Percentiles rank a stretch among this genome's conserved stretches.
Conservation (phyloP, 495 filamentous ascomycete genomes). For the Beverwykella pulmonaria region DNA sequence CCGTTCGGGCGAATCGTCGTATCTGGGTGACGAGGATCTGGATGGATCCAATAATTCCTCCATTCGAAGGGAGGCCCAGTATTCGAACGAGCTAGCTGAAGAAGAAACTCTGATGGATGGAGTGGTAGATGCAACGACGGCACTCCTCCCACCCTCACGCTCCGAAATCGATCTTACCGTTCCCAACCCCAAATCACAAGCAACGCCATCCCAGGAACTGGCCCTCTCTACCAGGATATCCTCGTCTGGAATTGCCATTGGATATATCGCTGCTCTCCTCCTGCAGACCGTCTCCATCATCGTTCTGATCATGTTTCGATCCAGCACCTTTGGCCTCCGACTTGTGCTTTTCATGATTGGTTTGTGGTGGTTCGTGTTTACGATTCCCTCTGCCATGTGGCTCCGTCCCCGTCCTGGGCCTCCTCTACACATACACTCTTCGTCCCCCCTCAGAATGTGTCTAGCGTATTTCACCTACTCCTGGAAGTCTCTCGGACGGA, state of each 20-base stretch:
- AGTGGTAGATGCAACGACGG: slow-evolving; percentile 39
- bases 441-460: slow-evolving; percentile 36
- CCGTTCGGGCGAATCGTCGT: slow-evolving; percentile 21
- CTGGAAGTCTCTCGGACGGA: slow-evolving; percentile 83
- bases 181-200: slow-evolving; percentile 25
- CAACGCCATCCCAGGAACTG: slow-evolving; percentile 40
- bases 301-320: slow-evolving; percentile 36
- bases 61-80: slow-evolving; percentile 17
- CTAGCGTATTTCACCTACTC: slow-evolving; percentile 71
- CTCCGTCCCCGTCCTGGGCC: slow-evolving; percentile 87
- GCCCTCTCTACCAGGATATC: slow-evolving; percentile 50
- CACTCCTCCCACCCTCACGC: slow-evolving; percentile 35
- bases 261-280: slow-evolving; percentile 47
- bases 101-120: slow-evolving; percentile 32
- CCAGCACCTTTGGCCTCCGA: slow-evolving; percentile 48
- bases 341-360: slow-evolving; percentile 87
- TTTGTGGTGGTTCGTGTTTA: slow-evolving; percentile 91
- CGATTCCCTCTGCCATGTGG: slow-evolving; percentile 89
- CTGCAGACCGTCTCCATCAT: slow-evolving; percentile 47
- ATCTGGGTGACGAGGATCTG: slow-evolving; percentile 21
- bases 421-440: slow-evolving; percentile 55
- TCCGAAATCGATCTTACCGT: slow-evolving; percentile 29
- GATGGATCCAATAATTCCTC: slow-evolving; percentile 15
- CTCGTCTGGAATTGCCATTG: slow-evolving; percentile 49
- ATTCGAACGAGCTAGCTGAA: slow-evolving; percentile 26